Conservation (phyloP, 2,329 filamentous ascomycete genomes). For the Geosmithia morbida region DNA sequence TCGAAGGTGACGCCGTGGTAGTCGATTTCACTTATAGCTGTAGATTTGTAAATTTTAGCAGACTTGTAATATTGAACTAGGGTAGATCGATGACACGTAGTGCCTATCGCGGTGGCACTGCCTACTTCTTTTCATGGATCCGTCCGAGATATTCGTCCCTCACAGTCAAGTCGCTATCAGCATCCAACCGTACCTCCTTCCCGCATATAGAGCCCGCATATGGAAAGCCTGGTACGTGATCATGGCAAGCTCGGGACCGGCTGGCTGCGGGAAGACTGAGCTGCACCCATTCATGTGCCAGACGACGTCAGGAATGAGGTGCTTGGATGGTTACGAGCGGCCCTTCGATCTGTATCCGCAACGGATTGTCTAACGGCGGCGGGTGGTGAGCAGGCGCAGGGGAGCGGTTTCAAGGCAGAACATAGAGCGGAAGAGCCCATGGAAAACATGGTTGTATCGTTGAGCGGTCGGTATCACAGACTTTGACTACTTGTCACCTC, state of each 20-base stretch:
- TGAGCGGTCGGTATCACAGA: no score
- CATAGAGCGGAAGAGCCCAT: slow-evolving; percentile 1
- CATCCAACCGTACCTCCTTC: background rate
- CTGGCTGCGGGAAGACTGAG: background rate
- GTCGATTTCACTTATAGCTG: slow-evolving; percentile 8
- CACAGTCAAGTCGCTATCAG: background rate
- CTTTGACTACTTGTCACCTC: no score
- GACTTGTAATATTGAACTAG: background rate
- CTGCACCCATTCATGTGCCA: background rate
- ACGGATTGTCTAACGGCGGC: background rate
- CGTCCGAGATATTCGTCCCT: slow-evolving; percentile 2
- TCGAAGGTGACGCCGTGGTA: slow-evolving; percentile 25
- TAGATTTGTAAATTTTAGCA: background rate
- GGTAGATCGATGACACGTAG: no score
- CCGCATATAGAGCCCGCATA: no score
- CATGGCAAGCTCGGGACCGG: background rate
- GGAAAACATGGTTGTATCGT: no score
- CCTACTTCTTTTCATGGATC: slow-evolving; percentile 2
- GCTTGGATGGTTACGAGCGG: background rate
- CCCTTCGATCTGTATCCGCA: slow-evolving; percentile 3
- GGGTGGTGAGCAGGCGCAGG: slow-evolving; percentile 1
- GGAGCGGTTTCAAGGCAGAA: slow-evolving; percentile 1
- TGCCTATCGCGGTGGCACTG: no score
- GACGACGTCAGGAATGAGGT: background rate
- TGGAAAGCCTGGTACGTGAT: background rate